Conservation (phyloP, 23 red algal genomes). For the Agarophyton chilense region DNA sequence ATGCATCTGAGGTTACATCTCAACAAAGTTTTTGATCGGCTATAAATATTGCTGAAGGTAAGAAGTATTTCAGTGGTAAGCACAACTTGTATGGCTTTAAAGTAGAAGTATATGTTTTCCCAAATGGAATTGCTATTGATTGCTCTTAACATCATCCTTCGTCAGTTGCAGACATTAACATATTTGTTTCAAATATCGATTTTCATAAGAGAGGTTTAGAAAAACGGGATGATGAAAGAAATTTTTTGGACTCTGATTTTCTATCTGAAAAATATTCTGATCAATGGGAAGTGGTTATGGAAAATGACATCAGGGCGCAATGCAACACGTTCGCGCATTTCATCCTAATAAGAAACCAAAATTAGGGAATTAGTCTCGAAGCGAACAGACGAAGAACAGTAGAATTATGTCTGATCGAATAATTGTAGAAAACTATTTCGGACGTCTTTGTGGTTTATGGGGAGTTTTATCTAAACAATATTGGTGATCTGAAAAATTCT, state of each 20-base stretch:
- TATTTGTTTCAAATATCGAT: no score
- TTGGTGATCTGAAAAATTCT: neutral
- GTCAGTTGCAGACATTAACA: neutral
- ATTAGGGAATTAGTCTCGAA: neutral
- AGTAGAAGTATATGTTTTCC: conserved; percentile 4
- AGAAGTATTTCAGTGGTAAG: conserved; percentile 9
- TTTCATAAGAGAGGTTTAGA: neutral
- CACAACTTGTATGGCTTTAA: conserved; percentile 32
- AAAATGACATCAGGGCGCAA: conserved; percentile 3
- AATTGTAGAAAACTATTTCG: conserved; percentile 46
- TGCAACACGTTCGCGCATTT: neutral
- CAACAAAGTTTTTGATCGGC: neutral
- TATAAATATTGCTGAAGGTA: neutral
- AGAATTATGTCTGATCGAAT: conserved; percentile 17
- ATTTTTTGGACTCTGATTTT: neutral
- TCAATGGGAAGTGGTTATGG: neutral
- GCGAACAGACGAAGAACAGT: neutral
- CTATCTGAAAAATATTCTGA: neutral
- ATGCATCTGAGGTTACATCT: neutral
- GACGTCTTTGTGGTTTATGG: neutral
- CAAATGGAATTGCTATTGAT: no score
- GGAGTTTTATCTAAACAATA: neutral
- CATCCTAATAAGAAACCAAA: no score
- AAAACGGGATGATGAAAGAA: neutral
- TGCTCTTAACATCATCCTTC: neutral